A percentile compares a stretch with the other conserved stretches of the same genome.
phyloP scores from a whole-genome alignment of 2,329 filamentous ascomycete species.

The Hortaea werneckii region DNA sequence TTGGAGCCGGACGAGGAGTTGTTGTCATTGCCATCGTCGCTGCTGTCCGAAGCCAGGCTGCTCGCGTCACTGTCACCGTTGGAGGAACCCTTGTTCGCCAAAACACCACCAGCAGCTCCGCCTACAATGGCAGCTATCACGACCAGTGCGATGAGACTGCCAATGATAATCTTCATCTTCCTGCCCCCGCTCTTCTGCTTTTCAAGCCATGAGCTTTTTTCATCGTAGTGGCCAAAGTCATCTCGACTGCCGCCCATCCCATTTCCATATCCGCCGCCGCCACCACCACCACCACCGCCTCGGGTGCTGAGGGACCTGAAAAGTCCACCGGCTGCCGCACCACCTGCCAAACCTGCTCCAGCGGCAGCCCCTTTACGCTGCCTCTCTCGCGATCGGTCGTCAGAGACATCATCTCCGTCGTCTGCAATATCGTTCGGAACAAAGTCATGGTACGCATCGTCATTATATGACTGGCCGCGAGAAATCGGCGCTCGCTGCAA shows the following conservation, averaged over 20 bases:
- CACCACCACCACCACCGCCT: constrained; percentile 27
- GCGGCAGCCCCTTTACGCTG: constrained; percentile 26
- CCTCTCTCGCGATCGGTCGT: constrained; percentile 28
- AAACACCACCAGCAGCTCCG: constrained; percentile 62
- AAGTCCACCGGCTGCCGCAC: constrained; percentile 28
- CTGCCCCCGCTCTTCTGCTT: constrained; percentile 54
- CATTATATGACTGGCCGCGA: constrained; percentile 13
- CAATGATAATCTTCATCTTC: constrained; percentile 59
- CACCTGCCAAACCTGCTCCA: constrained; percentile 30
- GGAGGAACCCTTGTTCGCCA: constrained; percentile 29
- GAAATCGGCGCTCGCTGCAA: constrained; percentile 6
- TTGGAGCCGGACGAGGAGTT: constrained; percentile 16
- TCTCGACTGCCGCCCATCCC: constrained; percentile 21
- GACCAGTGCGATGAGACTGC: constrained; percentile 52
- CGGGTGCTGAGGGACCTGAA: constrained; percentile 20
- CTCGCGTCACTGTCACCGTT: neutral
- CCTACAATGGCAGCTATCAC: constrained; percentile 62
- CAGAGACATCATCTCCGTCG: constrained; percentile 77
- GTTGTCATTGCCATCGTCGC: neutral
- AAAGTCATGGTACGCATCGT: constrained; percentile 31
- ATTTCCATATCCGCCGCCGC: constrained; percentile 21
- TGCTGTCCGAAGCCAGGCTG: constrained; percentile 4
- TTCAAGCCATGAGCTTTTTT: constrained; percentile 58
- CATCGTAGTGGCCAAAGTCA: constrained; percentile 20
- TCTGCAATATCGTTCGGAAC: constrained; percentile 75